phyloP scores from a whole-genome alignment of 2,329 filamentous ascomycete species.

The Pseudonectria buxi region DNA sequence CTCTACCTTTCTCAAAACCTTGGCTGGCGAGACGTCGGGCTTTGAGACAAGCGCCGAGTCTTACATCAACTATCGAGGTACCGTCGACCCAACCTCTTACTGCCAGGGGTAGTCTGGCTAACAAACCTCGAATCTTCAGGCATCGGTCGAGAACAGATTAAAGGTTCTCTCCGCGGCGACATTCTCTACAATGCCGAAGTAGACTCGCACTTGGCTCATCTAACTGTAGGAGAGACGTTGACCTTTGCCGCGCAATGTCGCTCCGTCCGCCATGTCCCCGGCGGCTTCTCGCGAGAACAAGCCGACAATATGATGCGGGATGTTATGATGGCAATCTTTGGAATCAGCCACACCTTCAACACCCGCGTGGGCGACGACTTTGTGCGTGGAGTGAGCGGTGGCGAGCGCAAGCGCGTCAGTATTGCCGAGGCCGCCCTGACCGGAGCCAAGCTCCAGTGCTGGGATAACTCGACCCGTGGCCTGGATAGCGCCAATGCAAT shows the following conservation, averaged over 20 bases:
- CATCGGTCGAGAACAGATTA: slow-evolving; percentile 25
- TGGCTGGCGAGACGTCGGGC: slow-evolving; percentile 41
- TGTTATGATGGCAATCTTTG: slow-evolving; percentile 66
- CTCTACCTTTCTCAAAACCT: slow-evolving; percentile 46
- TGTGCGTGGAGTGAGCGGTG: slow-evolving; percentile 65
- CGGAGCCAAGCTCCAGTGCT: slow-evolving; percentile 5
- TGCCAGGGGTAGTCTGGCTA: background rate
- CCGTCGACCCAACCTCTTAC: background rate
- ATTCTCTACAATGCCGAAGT: slow-evolving; percentile 56
- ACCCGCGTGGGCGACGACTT: slow-evolving; percentile 63
- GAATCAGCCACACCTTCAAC: slow-evolving; percentile 63
- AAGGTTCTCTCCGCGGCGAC: slow-evolving; percentile 41
- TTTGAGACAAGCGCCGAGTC: slow-evolving; percentile 6
- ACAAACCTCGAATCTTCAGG: background rate
- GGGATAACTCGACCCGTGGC: slow-evolving; percentile 17
- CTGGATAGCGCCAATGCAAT: slow-evolving; percentile 10
- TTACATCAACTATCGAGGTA: slow-evolving; percentile 43
- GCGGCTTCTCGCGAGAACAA: background rate
- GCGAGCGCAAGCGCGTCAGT: slow-evolving; percentile 67
- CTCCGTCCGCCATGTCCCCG: slow-evolving; percentile 47
- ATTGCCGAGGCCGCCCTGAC: slow-evolving; percentile 58
- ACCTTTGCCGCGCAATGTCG: slow-evolving; percentile 54
- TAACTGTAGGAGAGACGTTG: slow-evolving; percentile 56
- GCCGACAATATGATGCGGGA: slow-evolving; percentile 23
- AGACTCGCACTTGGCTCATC: slow-evolving; percentile 55